Conservation (phyloP, 129 eudicot genomes). For the Apium graveolens region DNA sequence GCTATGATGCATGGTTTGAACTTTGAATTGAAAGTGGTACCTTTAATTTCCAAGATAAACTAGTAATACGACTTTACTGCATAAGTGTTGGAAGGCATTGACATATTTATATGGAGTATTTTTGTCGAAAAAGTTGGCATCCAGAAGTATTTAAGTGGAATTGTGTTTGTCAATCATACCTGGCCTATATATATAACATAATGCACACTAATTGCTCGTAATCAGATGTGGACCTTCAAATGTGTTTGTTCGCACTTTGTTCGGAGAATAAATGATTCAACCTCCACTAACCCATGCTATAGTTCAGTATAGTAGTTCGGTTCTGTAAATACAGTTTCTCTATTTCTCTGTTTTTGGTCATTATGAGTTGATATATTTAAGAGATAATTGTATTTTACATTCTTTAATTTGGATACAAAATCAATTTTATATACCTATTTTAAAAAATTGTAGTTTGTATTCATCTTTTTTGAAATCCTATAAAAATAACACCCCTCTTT, state of each 20-base stretch:
- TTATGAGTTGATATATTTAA: too few relatives aligned
- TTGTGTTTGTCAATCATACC: not conserved
- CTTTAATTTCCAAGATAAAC: not conserved
- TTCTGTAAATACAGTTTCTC: not conserved
- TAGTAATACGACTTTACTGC: not conserved
- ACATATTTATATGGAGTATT: too few relatives aligned
- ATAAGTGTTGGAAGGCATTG: not conserved
- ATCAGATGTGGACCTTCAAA: slow-evolving; percentile 3
- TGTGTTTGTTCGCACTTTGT: not conserved
- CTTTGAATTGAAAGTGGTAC: not conserved
- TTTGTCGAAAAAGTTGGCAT: not conserved
- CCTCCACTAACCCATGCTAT: not conserved
- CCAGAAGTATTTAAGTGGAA: not conserved
- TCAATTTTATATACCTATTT: too few relatives aligned
- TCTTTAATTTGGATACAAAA: too few relatives aligned
- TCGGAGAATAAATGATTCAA: not conserved
- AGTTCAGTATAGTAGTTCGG: not conserved
- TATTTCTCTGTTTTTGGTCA: not conserved
- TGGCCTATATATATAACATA: not conserved
- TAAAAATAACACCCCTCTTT: too few relatives aligned
- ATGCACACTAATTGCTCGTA: not conserved
- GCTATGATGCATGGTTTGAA: not conserved
- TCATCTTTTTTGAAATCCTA: too few relatives aligned
- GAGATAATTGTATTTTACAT: too few relatives aligned
- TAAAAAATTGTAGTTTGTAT: too few relatives aligned